These are phyloP conservation scores for Brachypodium distachyon DNA, from an alignment of 202 grass and related monocot genomes.

Conservation along the genomic window DNA sequence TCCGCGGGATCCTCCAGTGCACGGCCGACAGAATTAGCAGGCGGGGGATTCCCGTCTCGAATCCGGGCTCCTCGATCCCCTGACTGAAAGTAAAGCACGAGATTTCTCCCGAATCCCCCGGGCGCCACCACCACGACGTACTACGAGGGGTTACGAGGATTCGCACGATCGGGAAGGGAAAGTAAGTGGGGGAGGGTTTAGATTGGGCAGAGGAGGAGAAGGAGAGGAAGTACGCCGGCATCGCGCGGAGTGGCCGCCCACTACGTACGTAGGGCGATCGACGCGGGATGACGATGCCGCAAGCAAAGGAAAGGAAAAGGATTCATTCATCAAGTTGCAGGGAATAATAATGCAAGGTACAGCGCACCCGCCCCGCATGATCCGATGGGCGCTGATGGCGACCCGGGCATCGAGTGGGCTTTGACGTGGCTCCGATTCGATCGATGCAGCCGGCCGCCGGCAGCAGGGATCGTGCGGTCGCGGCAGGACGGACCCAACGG, in stretches of 20 bases:
- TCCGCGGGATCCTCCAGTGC: not conserved
- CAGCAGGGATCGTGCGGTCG: not conserved
- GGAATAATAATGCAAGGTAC: not conserved
- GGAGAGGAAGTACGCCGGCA: not conserved
- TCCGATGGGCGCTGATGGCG: not conserved
- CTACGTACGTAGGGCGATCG: no score
- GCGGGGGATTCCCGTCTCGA: not conserved
- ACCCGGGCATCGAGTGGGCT: not conserved
- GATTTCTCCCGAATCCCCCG: no score
- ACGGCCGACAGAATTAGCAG: not conserved
- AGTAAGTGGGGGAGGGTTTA: not conserved
- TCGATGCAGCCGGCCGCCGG: no score
- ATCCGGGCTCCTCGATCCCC: no score
- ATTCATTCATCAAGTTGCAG: no score
- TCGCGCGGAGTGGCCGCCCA: not conserved
- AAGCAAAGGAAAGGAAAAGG: no score
- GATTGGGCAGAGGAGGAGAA: not conserved
- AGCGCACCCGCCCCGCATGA: not conserved
- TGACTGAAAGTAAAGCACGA: no score
- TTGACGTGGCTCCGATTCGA: not conserved
- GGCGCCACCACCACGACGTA: no score
- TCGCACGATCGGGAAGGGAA: not conserved
- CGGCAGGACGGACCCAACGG: no score
- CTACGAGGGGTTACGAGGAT: constrained; percentile 3
- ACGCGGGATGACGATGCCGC: not conserved